A percentile compares a stretch with the other conserved stretches of the same genome.
Evolutionary conservation across 1,284 basidiomycete genomes (phyloP).

Genomic region (Trametes pubescens): DNA sequence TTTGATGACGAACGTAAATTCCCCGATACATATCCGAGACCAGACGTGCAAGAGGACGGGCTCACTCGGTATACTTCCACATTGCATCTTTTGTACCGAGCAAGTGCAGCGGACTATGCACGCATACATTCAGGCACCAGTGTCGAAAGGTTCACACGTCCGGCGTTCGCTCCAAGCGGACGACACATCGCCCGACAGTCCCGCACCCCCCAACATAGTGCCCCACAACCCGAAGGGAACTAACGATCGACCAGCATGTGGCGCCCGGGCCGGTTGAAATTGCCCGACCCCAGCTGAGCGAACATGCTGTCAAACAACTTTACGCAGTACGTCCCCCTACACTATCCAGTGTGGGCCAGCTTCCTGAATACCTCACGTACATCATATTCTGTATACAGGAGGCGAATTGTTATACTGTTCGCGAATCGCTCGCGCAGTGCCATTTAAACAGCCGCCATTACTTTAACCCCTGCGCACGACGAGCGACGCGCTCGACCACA

Average conservation of each 20-base stretch:
- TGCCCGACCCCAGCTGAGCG: not conserved
- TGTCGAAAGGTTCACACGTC: no score
- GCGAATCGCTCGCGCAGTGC: no score
- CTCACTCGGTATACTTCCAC: not conserved
- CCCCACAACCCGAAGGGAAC: not conserved
- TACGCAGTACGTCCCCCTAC: not conserved
- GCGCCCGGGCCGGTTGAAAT: conserved; percentile 11
- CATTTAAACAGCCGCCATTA: not conserved
- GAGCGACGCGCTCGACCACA: not conserved
- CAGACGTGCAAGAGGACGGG: not conserved
- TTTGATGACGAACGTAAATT: not conserved
- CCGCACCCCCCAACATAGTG: not conserved
- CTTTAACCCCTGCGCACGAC: no score
- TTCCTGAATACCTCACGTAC: no score
- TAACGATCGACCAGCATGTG: conserved; percentile 13
- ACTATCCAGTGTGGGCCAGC: no score
- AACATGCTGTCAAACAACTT: conserved; percentile 4
- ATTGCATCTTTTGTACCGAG: no score
- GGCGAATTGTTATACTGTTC: no score
- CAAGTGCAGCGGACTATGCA: no score
- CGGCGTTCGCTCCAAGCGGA: not conserved
- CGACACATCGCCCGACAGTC: not conserved
- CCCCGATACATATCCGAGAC: not conserved
- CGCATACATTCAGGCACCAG: no score
- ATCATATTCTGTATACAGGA: no score